Percentiles rank a stretch among this genome's conserved stretches.
Conservation (phyloP, 2,329 filamentous ascomycete genomes). For the Talaromyces piceae region DNA sequence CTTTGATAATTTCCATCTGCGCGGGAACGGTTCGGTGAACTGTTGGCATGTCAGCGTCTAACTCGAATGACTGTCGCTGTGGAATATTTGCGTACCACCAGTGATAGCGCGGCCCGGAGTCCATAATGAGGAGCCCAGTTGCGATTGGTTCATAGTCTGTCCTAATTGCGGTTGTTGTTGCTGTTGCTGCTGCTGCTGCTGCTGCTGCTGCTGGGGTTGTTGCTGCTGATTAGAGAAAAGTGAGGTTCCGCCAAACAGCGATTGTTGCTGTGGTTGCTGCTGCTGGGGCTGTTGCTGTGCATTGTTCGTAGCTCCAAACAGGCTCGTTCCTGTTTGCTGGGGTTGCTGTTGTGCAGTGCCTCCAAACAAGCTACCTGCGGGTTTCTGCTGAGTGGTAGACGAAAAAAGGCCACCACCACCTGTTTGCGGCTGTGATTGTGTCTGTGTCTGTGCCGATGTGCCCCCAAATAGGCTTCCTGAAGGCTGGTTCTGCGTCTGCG, state of each 20-base stretch:
- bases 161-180: slow-evolving; percentile 26
- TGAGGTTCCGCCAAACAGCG: slow-evolving; percentile 9
- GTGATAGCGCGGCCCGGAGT: slow-evolving; percentile 37
- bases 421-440: slow-evolving; percentile 11
- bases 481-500: slow-evolving; percentile 15
- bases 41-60: slow-evolving; percentile 17
- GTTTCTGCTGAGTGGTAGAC: slow-evolving; percentile 19
- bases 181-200: too few relatives aligned
- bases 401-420: slow-evolving; percentile 10
- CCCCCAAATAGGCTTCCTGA: slow-evolving; percentile 20
- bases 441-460: slow-evolving; percentile 9
- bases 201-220: slow-evolving; percentile 23
- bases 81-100: slow-evolving; percentile 28
- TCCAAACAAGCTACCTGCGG: slow-evolving; percentile 22
- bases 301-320: slow-evolving; percentile 17
- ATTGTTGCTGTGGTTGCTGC: slow-evolving; percentile 25
- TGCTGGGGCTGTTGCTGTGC: slow-evolving; percentile 23
- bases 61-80: background rate
- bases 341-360: slow-evolving; percentile 33
- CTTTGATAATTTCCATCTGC: slow-evolving; percentile 53
- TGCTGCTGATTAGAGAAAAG: slow-evolving; percentile 14
- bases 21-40: slow-evolving; percentile 55
- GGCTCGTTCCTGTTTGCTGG: slow-evolving; percentile 15
- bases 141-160: slow-evolving; percentile 31
- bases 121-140: slow-evolving; percentile 38